Evolutionary conservation across 2,329 filamentous ascomycete species (phyloP).

Genomic region (Fusarium continuum): DNA sequence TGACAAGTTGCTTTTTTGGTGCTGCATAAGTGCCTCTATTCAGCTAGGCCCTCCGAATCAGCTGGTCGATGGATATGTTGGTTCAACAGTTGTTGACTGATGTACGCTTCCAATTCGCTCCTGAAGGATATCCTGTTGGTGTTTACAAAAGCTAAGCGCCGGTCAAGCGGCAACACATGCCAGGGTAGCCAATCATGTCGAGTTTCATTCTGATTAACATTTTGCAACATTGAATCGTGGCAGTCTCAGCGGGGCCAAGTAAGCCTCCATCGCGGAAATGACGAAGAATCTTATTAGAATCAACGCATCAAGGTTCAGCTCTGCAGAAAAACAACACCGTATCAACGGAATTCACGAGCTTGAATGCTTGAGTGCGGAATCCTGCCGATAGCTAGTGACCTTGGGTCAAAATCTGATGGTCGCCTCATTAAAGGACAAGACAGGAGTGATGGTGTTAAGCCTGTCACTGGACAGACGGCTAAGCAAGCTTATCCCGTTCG

Average conservation of each 20-base stretch:
- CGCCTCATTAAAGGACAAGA: not conserved
- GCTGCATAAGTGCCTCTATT: not conserved
- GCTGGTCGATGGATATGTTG: conserved; percentile 9
- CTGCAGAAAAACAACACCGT: not conserved
- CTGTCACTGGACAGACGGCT: not conserved
- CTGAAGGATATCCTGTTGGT: conserved; percentile 6
- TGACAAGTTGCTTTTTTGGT: not conserved
- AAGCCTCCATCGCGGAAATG: conserved; percentile 26
- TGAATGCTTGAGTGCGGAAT: not conserved
- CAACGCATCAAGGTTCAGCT: conserved; percentile 5
- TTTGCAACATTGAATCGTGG: conserved; percentile 18
- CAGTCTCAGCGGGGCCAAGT: conserved; percentile 15
- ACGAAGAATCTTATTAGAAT: conserved; percentile 9
- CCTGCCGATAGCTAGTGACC: not conserved
- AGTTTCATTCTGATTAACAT: not conserved
- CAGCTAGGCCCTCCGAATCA: conserved; percentile 4
- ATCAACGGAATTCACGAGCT: not conserved
- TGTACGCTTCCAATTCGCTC: conserved; percentile 13
- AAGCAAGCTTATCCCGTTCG: not conserved
- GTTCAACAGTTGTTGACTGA: conserved; percentile 5
- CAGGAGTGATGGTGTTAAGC: not conserved
- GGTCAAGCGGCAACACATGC: conserved; percentile 24
- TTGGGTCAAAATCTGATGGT: not conserved
- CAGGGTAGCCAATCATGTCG: conserved; percentile 19
- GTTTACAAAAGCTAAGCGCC: conserved; percentile 29